Base-by-base conservation (phyloP, 1,284 basidiomycete species). In the Caloboletus firmus region DNA sequence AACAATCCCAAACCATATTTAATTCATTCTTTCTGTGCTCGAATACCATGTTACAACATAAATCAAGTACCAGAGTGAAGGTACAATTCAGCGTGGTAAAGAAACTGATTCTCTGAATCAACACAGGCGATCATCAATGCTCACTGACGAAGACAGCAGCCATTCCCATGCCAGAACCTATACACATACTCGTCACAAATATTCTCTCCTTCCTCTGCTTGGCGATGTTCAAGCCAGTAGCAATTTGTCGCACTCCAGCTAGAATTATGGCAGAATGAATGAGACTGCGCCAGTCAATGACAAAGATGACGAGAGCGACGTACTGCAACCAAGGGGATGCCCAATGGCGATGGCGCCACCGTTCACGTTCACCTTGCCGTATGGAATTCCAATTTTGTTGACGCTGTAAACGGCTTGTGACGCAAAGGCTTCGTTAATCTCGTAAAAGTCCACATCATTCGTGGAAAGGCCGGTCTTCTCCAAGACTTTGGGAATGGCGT, bases 371-470 rank as follows among this genome's bases (percentile, higher is more conserved):
- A 95, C 91, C 72, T 90, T 94, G 63, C 87, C 84, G 59, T 80
- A 82, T 12, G 87, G 83, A 56, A 98, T 81, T 31, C 85, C 83
- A 53, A 97, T 74, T 64, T 86, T 83, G 62, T 93, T 76, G 22
- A 95, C 76, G 42, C 80, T 85, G 76, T 90, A 95, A 54, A 95
- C 76, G 4, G 91, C 91, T 75, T 95, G 93, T 35, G 84, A 87
- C 11, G 94, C 92, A 65, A 96, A 96, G 31, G 93, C 93, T 75
- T 97, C 95, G 76, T 98, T 98, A 72, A 92, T 90, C 74, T 98
- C 95, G 74, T 79, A 98, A 70, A 97, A 91, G 76, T 97, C 93
- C 62, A 97, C 79, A 62, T 97, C 95, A 54, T 84, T 78, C 61
- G 80, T 79, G 52, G 74, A 73, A 57, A 97, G 78, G 15, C 92